phyloP scores from a whole-genome alignment of 306 rosid genomes.

The Sicyos edulis region DNA sequence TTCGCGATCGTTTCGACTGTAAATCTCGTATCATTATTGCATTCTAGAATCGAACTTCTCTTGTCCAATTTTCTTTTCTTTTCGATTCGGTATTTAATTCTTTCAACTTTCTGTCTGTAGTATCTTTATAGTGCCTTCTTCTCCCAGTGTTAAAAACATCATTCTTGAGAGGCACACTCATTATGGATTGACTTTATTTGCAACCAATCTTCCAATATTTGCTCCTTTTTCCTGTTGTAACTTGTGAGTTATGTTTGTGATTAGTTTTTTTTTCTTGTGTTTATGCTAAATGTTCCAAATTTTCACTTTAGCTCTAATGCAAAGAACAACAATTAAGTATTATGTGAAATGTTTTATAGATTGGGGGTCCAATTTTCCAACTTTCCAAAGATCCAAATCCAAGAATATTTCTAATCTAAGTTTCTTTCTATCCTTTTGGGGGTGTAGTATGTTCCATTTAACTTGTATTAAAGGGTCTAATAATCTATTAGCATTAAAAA shows the following conservation, averaged over 20 bases:
- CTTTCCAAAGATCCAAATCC: no score
- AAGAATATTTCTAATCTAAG: no score
- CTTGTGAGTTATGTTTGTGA: slow-evolving; percentile 4
- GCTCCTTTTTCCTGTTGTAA: neutral
- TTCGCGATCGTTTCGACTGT: slow-evolving; percentile 7
- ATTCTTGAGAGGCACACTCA: slow-evolving; percentile 14
- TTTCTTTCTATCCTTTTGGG: no score
- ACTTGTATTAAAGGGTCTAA: no score
- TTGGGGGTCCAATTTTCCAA: no score
- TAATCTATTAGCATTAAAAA: neutral
- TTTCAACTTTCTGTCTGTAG: slow-evolving; percentile 4
- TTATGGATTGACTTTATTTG: slow-evolving; percentile 17
- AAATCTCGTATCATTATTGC: slow-evolving; percentile 9
- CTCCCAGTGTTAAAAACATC: slow-evolving; percentile 6
- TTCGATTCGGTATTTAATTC: slow-evolving; percentile 14
- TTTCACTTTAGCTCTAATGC: neutral
- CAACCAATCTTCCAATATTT: neutral
- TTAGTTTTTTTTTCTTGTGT: slow-evolving; percentile 2
- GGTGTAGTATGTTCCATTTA: no score
- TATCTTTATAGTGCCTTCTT: neutral
- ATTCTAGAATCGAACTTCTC: neutral
- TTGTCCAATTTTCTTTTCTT: neutral
- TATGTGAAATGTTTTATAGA: no score
- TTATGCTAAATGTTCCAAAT: neutral
- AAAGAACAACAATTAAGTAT: no score